Base-by-base conservation (phyloP, 1,139 yeast species). In the Geotrichum reessii region DNA sequence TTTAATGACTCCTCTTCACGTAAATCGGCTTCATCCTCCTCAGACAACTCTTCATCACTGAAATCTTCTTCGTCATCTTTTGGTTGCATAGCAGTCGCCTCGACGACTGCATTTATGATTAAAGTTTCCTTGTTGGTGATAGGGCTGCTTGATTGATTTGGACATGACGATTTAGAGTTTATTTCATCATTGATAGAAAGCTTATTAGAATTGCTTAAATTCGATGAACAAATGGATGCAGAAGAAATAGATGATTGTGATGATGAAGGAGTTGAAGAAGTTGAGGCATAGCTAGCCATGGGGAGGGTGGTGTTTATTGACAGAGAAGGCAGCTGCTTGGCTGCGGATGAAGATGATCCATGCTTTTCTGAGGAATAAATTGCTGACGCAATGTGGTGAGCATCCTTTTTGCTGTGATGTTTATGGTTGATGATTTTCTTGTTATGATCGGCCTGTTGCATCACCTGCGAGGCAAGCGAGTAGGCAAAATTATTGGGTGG, bases 1-100 rank as follows among this genome's bases (percentile, higher is more conserved):
- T 78, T 78, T 51, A 78, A 76, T 64, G 83, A 84, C 71, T 90
- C 97, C 69, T 89, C 96, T 54, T 75, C 77, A 17, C 63, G 67
- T 46, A 60, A 58, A 54, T 22, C 53, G 19, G 49, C 48, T 24
- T 57, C 60, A 2, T 53, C 52, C 17, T 54, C 59, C 11, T 59
- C 52, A 3, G 49, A 12, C 12, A 46, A 49, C 17, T 55, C 62
- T 12, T 50, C 54, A n/a, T 49, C 53, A 49, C 25, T 19, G 19
- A 12, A 33, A 17, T 47, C 37, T 22, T 19, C 44, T 24, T 53
- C 44, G 24, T 57, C 56, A 17, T 46, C 53, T 14, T 52, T 49
- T 2, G 52, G 40, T 11, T 14, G 50, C 27, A 24, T 44, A 2
- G 28, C 17, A 24, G 47, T 31, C 31, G 27, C 24, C 9, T 44